Evolutionary conservation across 257 asterid genomes (phyloP).

Genomic region (Mitragyna speciosa): DNA sequence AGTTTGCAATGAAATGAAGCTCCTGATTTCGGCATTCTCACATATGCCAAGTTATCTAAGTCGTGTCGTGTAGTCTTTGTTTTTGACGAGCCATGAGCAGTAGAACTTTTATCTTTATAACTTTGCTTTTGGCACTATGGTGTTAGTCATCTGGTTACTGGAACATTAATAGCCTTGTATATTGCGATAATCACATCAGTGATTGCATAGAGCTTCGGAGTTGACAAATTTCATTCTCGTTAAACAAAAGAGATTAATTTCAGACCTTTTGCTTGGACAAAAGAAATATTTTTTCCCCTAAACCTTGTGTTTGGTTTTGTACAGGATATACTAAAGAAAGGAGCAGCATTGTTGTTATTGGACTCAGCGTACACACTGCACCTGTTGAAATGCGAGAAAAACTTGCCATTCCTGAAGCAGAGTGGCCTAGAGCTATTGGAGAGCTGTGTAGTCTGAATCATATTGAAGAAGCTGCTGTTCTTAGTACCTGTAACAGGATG

Average conservation of each 20-base stretch:
- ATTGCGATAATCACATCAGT: background rate
- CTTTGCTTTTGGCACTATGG: background rate
- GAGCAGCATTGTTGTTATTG: constrained; percentile 87
- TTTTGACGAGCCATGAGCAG: background rate
- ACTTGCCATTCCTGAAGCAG: constrained; percentile 92
- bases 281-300: too few species aligned
- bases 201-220: background rate
- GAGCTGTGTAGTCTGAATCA: constrained; percentile 85
- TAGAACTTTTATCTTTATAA: background rate
- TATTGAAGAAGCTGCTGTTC: constrained; percentile 96
- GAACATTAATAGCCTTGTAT: background rate
- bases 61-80: background rate
- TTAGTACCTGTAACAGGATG: constrained; percentile 95
- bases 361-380: constrained; percentile 78
- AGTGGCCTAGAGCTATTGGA: constrained; percentile 86
- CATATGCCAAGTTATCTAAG: background rate
- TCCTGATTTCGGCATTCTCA: background rate
- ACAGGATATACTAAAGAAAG: constrained; percentile 87
- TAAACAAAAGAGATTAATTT: background rate
- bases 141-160: background rate
- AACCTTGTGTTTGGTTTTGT: background rate
- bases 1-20: background rate
- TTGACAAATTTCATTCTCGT: background rate
- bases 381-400: constrained; percentile 95
- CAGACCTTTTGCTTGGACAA: background rate